phyloP scores from a whole-genome alignment of 2,329 filamentous ascomycete genomes.

The Dactylonectria macrodidyma region DNA sequence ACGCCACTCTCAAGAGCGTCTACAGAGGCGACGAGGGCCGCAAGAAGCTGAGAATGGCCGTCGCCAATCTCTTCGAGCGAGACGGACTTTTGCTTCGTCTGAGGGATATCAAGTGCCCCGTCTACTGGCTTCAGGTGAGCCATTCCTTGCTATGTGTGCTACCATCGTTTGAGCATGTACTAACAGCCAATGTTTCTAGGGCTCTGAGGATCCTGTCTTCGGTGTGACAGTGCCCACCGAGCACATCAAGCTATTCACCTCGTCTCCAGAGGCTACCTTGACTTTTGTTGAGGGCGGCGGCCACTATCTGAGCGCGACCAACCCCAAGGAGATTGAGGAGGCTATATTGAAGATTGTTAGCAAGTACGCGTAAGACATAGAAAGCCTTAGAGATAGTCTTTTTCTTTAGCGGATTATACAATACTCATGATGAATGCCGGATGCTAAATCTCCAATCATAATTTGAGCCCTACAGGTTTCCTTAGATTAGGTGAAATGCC shows the following conservation, averaged over 20 bases:
- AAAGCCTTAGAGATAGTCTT: not conserved
- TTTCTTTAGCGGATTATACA: not conserved
- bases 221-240: constrained; percentile 57
- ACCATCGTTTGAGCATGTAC: not conserved
- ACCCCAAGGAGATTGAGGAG: constrained; percentile 61
- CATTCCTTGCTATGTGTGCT: not conserved
- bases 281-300: constrained; percentile 60
- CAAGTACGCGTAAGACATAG: constrained; percentile 53
- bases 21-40: constrained; percentile 66
- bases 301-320: constrained; percentile 66
- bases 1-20: constrained; percentile 59
- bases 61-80: constrained; percentile 60
- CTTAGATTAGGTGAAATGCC: not conserved
- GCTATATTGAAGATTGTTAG: constrained; percentile 61
- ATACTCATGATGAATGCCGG: not conserved
- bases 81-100: constrained; percentile 64
- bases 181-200: constrained; percentile 51
- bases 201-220: constrained; percentile 62
- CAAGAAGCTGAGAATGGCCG: constrained; percentile 63
- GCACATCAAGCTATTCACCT: constrained; percentile 66
- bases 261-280: constrained; percentile 60
- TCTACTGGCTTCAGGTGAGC: constrained; percentile 67
- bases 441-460: not conserved
- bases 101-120: constrained; percentile 64
- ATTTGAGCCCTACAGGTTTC: not conserved